Conservation (phyloP, 345 rosid genomes). For the rapeseed (Brassica napus) region DNA sequence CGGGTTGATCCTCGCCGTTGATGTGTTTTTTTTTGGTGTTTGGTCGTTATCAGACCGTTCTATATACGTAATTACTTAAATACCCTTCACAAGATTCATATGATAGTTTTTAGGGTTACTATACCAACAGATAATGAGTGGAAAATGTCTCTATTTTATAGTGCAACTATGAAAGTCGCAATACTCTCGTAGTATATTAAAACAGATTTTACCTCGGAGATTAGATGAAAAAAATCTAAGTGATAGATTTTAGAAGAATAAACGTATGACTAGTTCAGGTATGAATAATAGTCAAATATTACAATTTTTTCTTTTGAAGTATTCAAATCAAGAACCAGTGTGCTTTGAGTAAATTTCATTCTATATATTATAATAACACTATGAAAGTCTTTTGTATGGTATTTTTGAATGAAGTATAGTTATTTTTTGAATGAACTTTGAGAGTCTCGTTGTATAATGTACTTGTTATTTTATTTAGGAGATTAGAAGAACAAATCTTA, state of each 20-base stretch:
- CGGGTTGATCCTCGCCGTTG: conserved; percentile 66
- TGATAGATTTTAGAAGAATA: conserved; percentile 2
- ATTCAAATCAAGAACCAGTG: conserved; percentile 8
- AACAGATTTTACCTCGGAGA: background rate
- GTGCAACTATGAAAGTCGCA: background rate
- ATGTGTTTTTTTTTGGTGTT: conserved; percentile 8
- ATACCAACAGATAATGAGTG: conserved; percentile 37
- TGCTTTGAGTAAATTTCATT: conserved; percentile 22
- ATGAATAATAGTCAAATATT: background rate
- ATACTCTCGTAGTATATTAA: background rate
- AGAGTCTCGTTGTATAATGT: background rate
- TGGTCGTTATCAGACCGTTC: conserved; percentile 41
- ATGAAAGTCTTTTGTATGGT: background rate
- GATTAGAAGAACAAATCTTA: conserved; percentile 17
- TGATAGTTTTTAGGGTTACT: conserved; percentile 25
- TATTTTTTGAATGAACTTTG: background rate
- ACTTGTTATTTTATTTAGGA: background rate
- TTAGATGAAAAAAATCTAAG: conserved; percentile 8
- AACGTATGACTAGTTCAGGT: conserved; percentile 28
- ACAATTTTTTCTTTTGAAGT: background rate
- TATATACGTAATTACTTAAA: conserved; percentile 7
- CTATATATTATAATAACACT: background rate
- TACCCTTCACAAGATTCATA: conserved; percentile 34
- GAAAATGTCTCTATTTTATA: background rate
- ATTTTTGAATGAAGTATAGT: too few relatives aligned